Conservation (phyloP, 1,139 yeast genomes). For the Lodderomyces parapsilosis region DNA sequence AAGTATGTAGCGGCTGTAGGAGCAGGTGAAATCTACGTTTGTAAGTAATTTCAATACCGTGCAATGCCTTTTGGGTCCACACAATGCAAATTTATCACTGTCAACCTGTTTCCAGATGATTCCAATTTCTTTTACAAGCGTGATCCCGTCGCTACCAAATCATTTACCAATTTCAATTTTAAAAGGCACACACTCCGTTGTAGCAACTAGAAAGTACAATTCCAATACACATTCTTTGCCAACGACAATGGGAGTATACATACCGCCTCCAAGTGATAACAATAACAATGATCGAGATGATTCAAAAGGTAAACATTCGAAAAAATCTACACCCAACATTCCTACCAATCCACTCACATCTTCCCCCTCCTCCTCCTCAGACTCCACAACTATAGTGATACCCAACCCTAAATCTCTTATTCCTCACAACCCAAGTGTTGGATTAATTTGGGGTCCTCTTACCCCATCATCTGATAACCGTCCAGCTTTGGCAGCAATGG, state of each 20-base stretch:
- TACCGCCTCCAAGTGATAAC: slow-evolving; percentile 27
- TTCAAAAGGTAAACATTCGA: slow-evolving; percentile 3
- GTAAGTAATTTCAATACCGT: no score
- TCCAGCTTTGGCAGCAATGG: slow-evolving; percentile 46
- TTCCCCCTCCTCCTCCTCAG: slow-evolving; percentile 14
- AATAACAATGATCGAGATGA: slow-evolving; percentile 11
- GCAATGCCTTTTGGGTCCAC: no score
- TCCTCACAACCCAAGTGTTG: slow-evolving; percentile 53
- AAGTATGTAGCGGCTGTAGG: no score
- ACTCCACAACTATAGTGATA: slow-evolving; percentile 19
- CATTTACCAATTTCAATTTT: background rate
- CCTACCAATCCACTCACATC: slow-evolving; percentile 7
- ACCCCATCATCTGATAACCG: slow-evolving; percentile 63
- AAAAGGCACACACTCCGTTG: no score
- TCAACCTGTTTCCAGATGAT: no score
- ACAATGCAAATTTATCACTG: no score
- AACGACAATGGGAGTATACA: slow-evolving; percentile 29
- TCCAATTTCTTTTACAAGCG: background rate
- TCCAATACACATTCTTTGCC: background rate
- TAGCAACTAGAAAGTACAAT: no score
- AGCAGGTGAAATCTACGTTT: no score
- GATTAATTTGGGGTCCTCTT: slow-evolving; percentile 62
- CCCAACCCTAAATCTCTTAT: slow-evolving; percentile 24
- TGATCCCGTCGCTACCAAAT: background rate
- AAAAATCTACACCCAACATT: background rate